Evolutionary conservation across 1,284 basidiomycete species (phyloP).

Genomic region (Trichosporon ovoides): DNA sequence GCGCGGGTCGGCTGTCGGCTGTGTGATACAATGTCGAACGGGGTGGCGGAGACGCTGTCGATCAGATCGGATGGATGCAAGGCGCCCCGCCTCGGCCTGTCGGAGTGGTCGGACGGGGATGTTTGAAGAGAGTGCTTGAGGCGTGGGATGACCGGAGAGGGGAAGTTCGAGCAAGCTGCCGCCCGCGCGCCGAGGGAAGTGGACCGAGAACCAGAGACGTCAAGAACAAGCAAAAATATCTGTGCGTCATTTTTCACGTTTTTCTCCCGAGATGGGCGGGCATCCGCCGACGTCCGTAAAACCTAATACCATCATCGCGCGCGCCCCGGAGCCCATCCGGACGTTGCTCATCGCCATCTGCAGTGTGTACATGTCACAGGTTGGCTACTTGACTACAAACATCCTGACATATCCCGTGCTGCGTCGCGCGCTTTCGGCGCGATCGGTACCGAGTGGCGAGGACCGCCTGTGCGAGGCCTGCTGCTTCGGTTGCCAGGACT

Average conservation of each 20-base stretch:
- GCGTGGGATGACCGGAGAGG: not conserved
- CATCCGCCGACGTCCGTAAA: too few species aligned
- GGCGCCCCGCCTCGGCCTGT: conserved; percentile 4
- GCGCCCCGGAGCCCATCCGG: too few species aligned
- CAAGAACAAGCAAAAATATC: conserved; percentile 5
- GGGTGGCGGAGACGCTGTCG: conserved; percentile 2
- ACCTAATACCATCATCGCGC: too few species aligned
- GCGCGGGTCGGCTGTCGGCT: not conserved
- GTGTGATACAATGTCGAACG: not conserved
- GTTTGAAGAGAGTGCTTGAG: not conserved
- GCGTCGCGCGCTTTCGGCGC: not conserved
- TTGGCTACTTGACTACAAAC: not conserved
- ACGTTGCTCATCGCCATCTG: not conserved
- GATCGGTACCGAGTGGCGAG: not conserved
- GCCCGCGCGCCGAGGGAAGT: not conserved
- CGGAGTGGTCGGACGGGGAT: conserved; percentile 3
- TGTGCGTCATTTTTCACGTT: not conserved
- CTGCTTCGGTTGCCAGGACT: too few species aligned
- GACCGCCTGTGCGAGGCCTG: not conserved
- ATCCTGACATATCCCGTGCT: not conserved
- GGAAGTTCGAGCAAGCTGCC: not conserved
- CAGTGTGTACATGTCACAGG: conserved; percentile 1
- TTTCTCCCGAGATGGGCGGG: too few species aligned
- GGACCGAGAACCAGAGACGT: not conserved
- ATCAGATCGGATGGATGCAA: not conserved